Conservation (phyloP, 2,329 filamentous ascomycete genomes). For the Curvularia sp. region DNA sequence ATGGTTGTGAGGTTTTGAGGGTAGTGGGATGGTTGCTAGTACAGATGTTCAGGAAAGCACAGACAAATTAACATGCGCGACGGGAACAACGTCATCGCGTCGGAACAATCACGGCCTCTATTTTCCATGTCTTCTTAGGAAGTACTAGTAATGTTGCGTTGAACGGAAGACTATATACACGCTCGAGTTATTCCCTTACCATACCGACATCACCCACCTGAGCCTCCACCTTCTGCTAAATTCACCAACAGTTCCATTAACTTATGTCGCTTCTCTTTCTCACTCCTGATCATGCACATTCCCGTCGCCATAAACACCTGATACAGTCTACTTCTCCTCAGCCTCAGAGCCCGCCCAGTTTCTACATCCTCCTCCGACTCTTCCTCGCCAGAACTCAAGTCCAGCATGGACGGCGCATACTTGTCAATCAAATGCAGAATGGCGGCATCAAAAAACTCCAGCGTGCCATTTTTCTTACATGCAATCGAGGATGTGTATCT, state of each 20-base stretch:
- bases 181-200: too few species aligned
- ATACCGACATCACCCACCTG: neutral
- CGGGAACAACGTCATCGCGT: conserved; percentile 16
- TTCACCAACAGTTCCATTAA: conserved; percentile 21
- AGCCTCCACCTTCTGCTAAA: conserved; percentile 21
- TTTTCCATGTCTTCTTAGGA: neutral
- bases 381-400: neutral
- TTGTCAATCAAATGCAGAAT: conserved; percentile 27
- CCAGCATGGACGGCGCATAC: neutral
- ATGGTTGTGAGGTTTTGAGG: conserved; percentile 22
- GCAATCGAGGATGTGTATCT: conserved; percentile 41
- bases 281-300: conserved; percentile 44
- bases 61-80: conserved; percentile 11
- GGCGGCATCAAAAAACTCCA: conserved; percentile 38
- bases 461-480: conserved; percentile 34
- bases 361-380: neutral
- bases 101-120: neutral
- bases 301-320: conserved; percentile 43
- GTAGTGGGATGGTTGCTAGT: conserved; percentile 9
- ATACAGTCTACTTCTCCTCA: conserved; percentile 38
- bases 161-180: neutral
- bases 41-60: conserved; percentile 9
- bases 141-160: neutral
- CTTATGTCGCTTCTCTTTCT: conserved; percentile 45
- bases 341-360: conserved; percentile 1